Percentiles rank a stretch among this genome's conserved stretches.
Conservation (phyloP, 805 yeast species). For the Teunomyces tritomae region DNA sequence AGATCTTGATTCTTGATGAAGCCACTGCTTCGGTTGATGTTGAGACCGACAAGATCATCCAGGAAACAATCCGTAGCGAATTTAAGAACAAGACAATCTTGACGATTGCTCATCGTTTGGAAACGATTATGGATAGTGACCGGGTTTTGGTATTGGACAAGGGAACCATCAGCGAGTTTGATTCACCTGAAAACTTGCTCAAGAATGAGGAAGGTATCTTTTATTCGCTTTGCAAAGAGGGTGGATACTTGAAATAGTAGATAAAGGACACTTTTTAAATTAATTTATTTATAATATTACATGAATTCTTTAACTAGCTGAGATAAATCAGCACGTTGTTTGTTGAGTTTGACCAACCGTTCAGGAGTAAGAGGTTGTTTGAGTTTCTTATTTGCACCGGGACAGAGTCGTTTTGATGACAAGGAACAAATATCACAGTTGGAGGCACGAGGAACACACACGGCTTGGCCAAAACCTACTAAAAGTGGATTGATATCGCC, state of each 20-base stretch:
- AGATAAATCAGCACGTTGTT: conserved; percentile 33
- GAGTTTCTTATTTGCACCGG: conserved; percentile 50
- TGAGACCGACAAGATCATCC: conserved; percentile 74
- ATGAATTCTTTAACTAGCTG: conserved; percentile 13
- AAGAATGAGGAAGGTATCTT: conserved; percentile 44
- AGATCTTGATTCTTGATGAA: conserved; percentile 71
- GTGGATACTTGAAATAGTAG: conserved; percentile 25
- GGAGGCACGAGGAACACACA: conserved; percentile 69
- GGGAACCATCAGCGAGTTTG: conserved; percentile 78
- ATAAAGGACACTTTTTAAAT: not conserved
- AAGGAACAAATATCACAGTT: conserved; percentile 72
- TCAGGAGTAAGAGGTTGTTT: conserved; percentile 22
- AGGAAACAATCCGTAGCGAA: conserved; percentile 72
- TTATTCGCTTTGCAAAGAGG: conserved; percentile 50
- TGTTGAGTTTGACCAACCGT: conserved; percentile 25
- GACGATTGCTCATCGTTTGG: conserved; percentile 82
- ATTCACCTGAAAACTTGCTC: conserved; percentile 55
- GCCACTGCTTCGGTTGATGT: conserved; percentile 91
- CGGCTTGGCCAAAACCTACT: conserved; percentile 92
- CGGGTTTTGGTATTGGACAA: conserved; percentile 69
- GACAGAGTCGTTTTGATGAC: conserved; percentile 53
- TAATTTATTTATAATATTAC: not conserved
- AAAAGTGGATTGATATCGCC: conserved; percentile 77
- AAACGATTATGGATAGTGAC: conserved; percentile 82
- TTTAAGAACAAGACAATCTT: conserved; percentile 75